Evolutionary conservation across 805 yeast species (phyloP).

Genomic region (Saturnispora mendoncae): DNA sequence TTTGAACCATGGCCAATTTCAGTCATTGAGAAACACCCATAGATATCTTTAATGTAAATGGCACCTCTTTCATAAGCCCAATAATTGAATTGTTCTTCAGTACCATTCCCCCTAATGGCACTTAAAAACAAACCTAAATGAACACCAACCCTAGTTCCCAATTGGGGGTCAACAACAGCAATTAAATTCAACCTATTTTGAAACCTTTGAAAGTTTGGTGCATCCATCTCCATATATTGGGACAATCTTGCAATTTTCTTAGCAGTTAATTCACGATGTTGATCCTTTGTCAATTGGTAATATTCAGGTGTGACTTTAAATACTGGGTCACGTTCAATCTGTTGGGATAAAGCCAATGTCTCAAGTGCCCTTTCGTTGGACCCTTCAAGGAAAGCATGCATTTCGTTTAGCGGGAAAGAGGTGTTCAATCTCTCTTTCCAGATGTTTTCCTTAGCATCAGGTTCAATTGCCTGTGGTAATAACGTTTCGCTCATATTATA

Average conservation of each 20-base stretch:
- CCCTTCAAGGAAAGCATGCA: slow-evolving; percentile 52
- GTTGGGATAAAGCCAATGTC: slow-evolving; percentile 43
- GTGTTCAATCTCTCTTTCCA: slow-evolving; percentile 39
- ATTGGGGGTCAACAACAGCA: slow-evolving; percentile 66
- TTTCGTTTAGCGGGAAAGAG: slow-evolving; percentile 34
- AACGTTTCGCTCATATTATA: slow-evolving; percentile 6
- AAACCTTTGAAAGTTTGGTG: slow-evolving; percentile 36
- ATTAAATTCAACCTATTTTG: slow-evolving; percentile 51
- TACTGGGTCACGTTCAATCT: slow-evolving; percentile 61
- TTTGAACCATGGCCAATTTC: slow-evolving; percentile 91
- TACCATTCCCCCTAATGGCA: slow-evolving; percentile 81
- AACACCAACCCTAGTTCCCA: slow-evolving; percentile 77
- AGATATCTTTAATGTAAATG: slow-evolving; percentile 46
- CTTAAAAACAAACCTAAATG: slow-evolving; percentile 79
- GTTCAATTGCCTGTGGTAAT: slow-evolving; percentile 23
- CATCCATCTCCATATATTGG: slow-evolving; percentile 43
- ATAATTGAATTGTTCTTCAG: slow-evolving; percentile 70
- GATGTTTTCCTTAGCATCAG: slow-evolving; percentile 30
- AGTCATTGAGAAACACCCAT: slow-evolving; percentile 91
- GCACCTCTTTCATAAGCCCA: slow-evolving; percentile 75
- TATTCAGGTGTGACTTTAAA: slow-evolving; percentile 43
- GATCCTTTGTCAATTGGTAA: slow-evolving; percentile 48
- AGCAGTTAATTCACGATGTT: slow-evolving; percentile 55
- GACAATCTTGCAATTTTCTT: slow-evolving; percentile 53
- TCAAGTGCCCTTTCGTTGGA: slow-evolving; percentile 35